Conservation (phyloP, 257 asterid species). For the Solanum phureja region DNA sequence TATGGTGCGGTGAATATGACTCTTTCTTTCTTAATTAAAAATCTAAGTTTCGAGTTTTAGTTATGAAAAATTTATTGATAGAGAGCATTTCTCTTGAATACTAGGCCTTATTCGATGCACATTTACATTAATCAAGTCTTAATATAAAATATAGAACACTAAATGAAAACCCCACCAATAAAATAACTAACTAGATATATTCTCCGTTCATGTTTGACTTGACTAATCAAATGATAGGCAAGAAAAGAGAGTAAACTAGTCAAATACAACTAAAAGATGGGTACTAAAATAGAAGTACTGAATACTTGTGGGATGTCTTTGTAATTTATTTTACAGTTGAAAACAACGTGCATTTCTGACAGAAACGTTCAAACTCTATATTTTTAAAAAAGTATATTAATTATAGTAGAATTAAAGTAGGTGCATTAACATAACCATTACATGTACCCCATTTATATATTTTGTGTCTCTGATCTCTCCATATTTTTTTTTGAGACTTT, state of each 20-base stretch:
- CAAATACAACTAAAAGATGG: not conserved
- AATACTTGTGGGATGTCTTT: not conserved
- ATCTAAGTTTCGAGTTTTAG: not conserved
- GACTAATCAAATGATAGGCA: not conserved
- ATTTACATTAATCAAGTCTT: too few species aligned
- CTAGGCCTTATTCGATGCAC: too few species aligned
- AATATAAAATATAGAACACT: too few species aligned
- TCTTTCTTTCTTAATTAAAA: too few species aligned
- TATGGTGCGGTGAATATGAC: not conserved
- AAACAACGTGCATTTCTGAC: not conserved
- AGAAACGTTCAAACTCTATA: not conserved
- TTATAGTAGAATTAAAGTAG: not conserved
- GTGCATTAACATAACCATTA: not conserved
- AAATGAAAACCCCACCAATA: too few species aligned
- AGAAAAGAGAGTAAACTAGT: not conserved
- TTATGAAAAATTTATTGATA: too few species aligned
- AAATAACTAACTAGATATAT: too few species aligned
- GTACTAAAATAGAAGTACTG: not conserved
- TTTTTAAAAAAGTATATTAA: not conserved
- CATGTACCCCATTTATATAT: not conserved
- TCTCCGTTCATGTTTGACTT: not conserved
- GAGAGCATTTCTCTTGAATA: not conserved
- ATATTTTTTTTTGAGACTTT: not conserved
- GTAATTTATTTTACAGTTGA: not conserved
- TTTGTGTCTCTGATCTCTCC: not conserved